Evolutionary conservation across 2,329 filamentous ascomycete species (phyloP), one percentile per base, ranked within the genome.

Genomic region (Sclerotinia trifoliorum): DNA sequence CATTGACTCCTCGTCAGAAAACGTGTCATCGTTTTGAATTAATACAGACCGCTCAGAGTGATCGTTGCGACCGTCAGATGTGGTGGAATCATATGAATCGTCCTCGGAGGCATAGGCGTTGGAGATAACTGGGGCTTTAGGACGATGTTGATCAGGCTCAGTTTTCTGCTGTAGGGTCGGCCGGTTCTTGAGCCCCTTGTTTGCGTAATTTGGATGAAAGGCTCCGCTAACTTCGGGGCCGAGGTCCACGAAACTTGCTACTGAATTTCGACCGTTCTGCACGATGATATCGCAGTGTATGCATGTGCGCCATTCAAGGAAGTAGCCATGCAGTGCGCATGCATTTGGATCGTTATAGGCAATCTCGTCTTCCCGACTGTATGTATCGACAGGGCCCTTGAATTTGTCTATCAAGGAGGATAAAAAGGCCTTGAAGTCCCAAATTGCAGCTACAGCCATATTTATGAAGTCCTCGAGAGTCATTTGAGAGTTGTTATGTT

Each of bases 261-360:
- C 17, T 26, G 60, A 51, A 48, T 15, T 39, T 49, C 51, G 60
- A 26, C 32, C 32, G 46, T 51, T 51, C 2, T 51, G 46, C 46
- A 51, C 51, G n/a, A 63, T 62, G 46, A 49, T 51, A 63, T 63
- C 60, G 15, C 46, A 63, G 15, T 1, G 32, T 51, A 63, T 32
- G 48, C 32, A 63, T 26, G 60, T 51, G 32, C 60, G 60, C 60
- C 60, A 63, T 51, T 63, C 32, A 17, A 63, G 60, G 32, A 51
- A 26, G 48, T 21, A 21, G 17, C 60, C 60, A 13, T 63, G 60
- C 2, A 39, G 24, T 39, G 60, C 29, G 11, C 60, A 63, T 39
- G 46, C 46, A 39, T 63, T 49, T 21, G 46, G 46, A 26, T 63
- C 32, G 2, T 58, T 19, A n/a, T 26, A 58, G 42, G 13, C 55